Evolutionary conservation across 1,284 basidiomycete genomes (phyloP), one percentile per base, ranked within the genome.

Genomic region (Mrakiaceae sp.): DNA sequence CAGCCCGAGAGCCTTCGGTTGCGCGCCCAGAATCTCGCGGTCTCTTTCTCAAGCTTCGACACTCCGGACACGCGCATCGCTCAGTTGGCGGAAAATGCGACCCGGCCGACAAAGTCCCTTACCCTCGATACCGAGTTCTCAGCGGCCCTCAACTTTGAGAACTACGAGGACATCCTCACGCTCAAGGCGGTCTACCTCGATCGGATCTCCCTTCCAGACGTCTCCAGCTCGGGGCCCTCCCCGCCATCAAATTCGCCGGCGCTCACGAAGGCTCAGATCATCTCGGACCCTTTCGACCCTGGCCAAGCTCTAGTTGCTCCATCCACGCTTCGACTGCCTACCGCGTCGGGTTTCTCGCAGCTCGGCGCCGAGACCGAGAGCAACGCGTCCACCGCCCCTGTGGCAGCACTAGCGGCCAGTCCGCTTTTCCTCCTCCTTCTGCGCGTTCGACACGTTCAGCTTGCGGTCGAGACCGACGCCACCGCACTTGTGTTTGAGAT

Each of bases 101-200:
- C 27, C 27, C 27, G 27, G 27, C 27, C 27, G 27, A 27, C 27
- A 2, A 27, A 27, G 14, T 87, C 87, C 0, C 75, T 87, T 27
- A 80, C 86, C 4, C 72, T 88, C 6, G 87, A 88, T 71, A 90
- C 87, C 0, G 86, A 89, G 71, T 82, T 91, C 68, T 78, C 83
- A 6, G 87, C 87, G 0, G 82, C 79, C 4, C 79, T 89, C 47
- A 83, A 85, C 16, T 87, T 92, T 72, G 87, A 87, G 9, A 83
- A 90, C 12, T 73, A 92, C 14, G 89, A 91, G 73, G 90, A 92
- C 71, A 83, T 90, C 57, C 79, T 92, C 43, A 90, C 88, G 73
- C 89, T 92, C 80, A 90, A 91, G 73, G 89, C 89, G 1, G 88
- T 92, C 16, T 93, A 89, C 88, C 74, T 93, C 55, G 90, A 92